These are phyloP conservation scores for Naganishia randhawae DNA, from an alignment of 768 basidiomycete species.

Conservation along the genomic window DNA sequence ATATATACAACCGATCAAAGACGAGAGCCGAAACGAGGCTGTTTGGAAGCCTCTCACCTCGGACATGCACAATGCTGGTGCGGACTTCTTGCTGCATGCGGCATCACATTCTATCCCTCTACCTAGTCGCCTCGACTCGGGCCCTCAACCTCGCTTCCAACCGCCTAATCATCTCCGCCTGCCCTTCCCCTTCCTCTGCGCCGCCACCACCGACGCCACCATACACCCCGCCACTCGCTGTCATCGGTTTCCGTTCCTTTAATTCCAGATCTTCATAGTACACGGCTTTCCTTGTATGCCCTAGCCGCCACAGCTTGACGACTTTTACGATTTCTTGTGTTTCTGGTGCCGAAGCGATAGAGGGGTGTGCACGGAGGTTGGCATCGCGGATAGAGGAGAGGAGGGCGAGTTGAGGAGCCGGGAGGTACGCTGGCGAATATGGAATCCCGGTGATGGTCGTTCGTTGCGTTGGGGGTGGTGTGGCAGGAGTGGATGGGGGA, in stretches of 20 bases:
- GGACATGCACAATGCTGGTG: too few relatives aligned
- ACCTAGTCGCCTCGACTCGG: constrained; percentile 26
- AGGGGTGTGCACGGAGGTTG: constrained; percentile 19
- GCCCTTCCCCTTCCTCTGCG: constrained; percentile 9
- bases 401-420: constrained; percentile 12
- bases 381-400: constrained; percentile 16
- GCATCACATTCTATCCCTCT: neutral
- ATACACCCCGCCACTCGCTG: constrained; percentile 26
- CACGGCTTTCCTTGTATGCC: constrained; percentile 28
- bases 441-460: constrained; percentile 16
- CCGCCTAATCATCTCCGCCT: constrained; percentile 27
- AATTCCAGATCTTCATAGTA: constrained; percentile 28
- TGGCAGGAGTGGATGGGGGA: neutral
- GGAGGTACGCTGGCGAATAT: constrained; percentile 28
- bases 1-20: too few relatives aligned
- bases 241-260: constrained; percentile 28
- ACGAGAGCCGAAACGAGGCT: too few relatives aligned
- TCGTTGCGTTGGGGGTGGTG: neutral
- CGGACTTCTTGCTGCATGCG: too few relatives aligned
- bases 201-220: constrained; percentile 19
- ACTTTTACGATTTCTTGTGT: constrained; percentile 7
- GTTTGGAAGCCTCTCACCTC: too few relatives aligned
- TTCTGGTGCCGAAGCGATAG: neutral
- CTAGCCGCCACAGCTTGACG: constrained; percentile 26
- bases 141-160: constrained; percentile 29